phyloP scores from a whole-genome alignment of 371 early-diverging fungal genomes.

The Mucor sp. region DNA sequence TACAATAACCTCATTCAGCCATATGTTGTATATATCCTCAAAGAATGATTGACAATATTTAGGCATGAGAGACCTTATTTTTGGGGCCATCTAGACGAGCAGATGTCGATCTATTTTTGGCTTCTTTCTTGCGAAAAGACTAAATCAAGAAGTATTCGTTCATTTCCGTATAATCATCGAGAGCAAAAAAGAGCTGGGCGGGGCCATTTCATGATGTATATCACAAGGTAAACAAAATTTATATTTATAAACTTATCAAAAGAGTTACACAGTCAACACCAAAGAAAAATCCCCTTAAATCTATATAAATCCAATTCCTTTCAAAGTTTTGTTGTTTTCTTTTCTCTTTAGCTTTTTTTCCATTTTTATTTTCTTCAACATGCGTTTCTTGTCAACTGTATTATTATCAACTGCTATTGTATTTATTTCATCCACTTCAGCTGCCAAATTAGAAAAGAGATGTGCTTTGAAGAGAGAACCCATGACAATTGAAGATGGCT shows the following conservation, averaged over 20 bases:
- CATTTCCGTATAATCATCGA: neutral
- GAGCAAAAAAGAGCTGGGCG: neutral
- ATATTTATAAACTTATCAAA: neutral
- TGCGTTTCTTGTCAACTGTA: slow-evolving; percentile 22
- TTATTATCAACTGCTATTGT: slow-evolving; percentile 15
- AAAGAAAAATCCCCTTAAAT: neutral
- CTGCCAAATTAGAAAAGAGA: slow-evolving; percentile 26
- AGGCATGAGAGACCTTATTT: neutral
- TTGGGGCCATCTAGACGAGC: neutral
- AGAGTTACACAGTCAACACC: neutral
- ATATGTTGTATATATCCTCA: neutral
- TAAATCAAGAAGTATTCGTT: neutral
- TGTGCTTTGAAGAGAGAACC: slow-evolving; percentile 31
- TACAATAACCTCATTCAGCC: neutral
- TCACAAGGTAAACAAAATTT: neutral
- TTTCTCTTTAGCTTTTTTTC: neutral
- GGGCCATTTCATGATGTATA: neutral
- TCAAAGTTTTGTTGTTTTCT: neutral
- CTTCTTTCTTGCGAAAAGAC: neutral
- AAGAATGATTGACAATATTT: neutral
- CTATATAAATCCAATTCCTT: slow-evolving; percentile 2
- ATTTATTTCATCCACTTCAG: slow-evolving; percentile 12
- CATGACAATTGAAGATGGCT: slow-evolving; percentile 40
- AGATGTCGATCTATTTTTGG: neutral
- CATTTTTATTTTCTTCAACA: neutral